phyloP scores from a whole-genome alignment of 2,329 filamentous ascomycete genomes.

The Tolypocladium amazonense region DNA sequence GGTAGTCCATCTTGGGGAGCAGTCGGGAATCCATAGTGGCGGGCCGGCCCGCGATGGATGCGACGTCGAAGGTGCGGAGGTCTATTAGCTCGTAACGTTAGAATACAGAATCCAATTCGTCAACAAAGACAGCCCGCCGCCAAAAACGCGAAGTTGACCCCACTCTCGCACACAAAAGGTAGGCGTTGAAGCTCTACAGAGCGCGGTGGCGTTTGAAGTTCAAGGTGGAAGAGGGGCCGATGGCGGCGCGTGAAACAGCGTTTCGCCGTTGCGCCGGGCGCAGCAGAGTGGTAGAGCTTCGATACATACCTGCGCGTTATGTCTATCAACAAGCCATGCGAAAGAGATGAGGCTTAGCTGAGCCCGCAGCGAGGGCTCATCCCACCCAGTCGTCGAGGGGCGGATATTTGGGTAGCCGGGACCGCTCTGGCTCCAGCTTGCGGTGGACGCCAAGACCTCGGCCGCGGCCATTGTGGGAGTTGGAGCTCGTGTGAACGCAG shows the following conservation, averaged over 20 bases:
- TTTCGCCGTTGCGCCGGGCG: not conserved
- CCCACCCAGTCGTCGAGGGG: constrained; percentile 18
- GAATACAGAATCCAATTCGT: not conserved
- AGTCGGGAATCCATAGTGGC: not conserved
- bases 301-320: constrained; percentile 2
- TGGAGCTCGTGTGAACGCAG: constrained; percentile 30
- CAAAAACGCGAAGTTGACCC: not conserved
- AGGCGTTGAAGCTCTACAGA: not conserved
- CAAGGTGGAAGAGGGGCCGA: not conserved
- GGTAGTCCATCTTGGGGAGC: not conserved
- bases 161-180: not conserved
- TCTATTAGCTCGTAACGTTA: not conserved
- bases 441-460: constrained; percentile 33
- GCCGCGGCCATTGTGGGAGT: constrained; percentile 44
- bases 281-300: not conserved
- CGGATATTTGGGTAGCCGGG: constrained; percentile 24
- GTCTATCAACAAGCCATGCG: constrained; percentile 22
- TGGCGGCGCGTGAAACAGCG: not conserved
- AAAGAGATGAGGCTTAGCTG: constrained; percentile 28
- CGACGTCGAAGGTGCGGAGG: not conserved
- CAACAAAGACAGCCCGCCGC: not conserved
- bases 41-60: not conserved
- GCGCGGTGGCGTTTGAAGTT: not conserved
- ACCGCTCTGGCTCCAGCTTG: constrained; percentile 29
- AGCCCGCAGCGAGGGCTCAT: constrained; percentile 17